Evolutionary conservation across 805 yeast genomes (phyloP).

Genomic region (Wickerhamomyces chaumierensis): DNA sequence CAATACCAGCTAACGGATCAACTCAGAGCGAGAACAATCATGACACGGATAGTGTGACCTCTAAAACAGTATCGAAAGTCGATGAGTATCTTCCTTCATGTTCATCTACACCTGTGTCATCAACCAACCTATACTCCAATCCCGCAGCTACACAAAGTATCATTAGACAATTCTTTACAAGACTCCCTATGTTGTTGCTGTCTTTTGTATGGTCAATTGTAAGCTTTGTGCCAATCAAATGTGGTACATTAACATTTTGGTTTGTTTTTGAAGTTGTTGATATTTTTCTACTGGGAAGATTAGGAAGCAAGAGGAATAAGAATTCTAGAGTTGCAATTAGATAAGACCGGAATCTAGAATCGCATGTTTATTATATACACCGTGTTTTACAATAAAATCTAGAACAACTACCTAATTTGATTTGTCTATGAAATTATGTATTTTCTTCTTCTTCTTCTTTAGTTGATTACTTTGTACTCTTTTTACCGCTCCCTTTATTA

Average conservation of each 20-base stretch:
- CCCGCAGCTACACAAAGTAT: no score
- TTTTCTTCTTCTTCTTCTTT: neutral
- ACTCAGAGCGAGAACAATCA: no score
- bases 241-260: conserved; percentile 3
- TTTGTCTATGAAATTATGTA: neutral
- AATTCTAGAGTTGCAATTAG: neutral
- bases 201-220: conserved; percentile 7
- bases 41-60: no score
- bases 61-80: no score
- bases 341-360: neutral
- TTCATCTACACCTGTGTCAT: no score
- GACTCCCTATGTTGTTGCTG: conserved; percentile 5
- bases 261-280: conserved; percentile 7
- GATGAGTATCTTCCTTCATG: no score
- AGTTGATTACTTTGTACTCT: neutral
- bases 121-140: no score
- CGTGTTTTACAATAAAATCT: no score
- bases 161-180: conserved; percentile 1
- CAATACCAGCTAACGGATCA: no score
- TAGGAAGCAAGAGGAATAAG: conserved; percentile 1
- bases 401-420: no score
- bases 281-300: neutral
- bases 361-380: no score
- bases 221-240: conserved; percentile 8
- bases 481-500: neutral